Percentiles rank a stretch among this genome's conserved stretches.
These are phyloP conservation scores for Acanthamoeba sp. DNA, from an alignment of 208 protist species.

Conservation along the genomic window DNA sequence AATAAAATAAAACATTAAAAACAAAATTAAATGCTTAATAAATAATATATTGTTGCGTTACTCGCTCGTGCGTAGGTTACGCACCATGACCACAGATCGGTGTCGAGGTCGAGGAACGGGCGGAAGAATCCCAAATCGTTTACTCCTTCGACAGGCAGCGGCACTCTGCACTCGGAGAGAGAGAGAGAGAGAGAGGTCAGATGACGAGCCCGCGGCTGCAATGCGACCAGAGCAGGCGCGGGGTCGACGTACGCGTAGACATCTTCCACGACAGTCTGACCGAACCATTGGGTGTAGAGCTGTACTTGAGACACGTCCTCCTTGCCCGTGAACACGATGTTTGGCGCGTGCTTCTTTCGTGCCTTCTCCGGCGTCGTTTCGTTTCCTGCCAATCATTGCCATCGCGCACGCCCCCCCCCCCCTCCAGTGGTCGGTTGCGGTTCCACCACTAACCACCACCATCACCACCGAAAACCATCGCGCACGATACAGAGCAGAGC, in stretches of 20 bases:
- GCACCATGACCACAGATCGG: conserved; percentile 5
- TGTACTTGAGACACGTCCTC: conserved; percentile 50
- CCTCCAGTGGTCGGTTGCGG: no score
- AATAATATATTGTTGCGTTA: no score
- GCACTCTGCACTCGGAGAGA: neutral
- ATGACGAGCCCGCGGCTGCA: neutral
- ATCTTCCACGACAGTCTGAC: conserved; percentile 48
- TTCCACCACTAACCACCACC: no score
- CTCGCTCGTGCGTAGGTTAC: neutral
- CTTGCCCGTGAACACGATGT: conserved; percentile 71
- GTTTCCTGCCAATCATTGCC: neutral
- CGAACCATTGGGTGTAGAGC: conserved; percentile 66
- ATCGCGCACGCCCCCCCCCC: no score
- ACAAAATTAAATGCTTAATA: no score
- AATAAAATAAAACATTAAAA: no score
- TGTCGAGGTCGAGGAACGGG: conserved; percentile 48
- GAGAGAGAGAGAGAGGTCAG: neutral
- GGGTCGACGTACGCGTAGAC: conserved; percentile 18
- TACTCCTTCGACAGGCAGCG: conserved; percentile 35
- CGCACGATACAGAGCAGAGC: no score
- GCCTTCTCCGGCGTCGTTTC: conserved; percentile 62
- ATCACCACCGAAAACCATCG: no score
- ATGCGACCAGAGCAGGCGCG: neutral
- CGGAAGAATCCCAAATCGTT: conserved; percentile 72
- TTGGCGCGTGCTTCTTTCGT: conserved; percentile 30